These are phyloP conservation scores for Sporothrix variecibatus DNA, from an alignment of 2,329 filamentous ascomycete species.

Conservation along the genomic window DNA sequence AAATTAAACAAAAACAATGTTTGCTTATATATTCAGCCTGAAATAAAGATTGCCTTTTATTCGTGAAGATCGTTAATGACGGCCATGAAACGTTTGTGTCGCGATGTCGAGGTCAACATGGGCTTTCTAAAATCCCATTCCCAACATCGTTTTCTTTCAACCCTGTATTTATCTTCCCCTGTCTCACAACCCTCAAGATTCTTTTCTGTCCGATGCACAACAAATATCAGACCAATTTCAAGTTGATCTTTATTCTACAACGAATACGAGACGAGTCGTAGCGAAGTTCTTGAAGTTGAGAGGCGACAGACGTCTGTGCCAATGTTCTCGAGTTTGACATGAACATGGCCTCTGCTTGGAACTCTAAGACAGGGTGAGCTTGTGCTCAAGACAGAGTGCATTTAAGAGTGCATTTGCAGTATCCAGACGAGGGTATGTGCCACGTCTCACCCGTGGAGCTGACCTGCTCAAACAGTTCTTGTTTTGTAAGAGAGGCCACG, in stretches of 20 bases:
- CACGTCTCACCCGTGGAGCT: not conserved
- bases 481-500: not conserved
- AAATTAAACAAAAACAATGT: not conserved
- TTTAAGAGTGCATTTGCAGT: too few relatives aligned
- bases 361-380: too few relatives aligned
- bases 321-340: not conserved
- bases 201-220: not conserved
- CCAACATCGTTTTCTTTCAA: not conserved
- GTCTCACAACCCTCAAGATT: not conserved
- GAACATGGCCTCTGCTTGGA: not conserved
- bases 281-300: not conserved
- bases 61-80: not conserved
- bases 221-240: constrained; percentile 7
- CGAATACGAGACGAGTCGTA: not conserved
- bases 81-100: not conserved
- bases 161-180: not conserved
- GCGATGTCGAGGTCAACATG: too few relatives aligned
- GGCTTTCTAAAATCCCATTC: not conserved
- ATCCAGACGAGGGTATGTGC: not conserved
- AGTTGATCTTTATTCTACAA: not conserved
- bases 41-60: not conserved
- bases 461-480: not conserved
- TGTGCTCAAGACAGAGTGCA: too few relatives aligned
- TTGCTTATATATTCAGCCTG: not conserved
- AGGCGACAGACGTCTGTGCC: not conserved